phyloP scores from a whole-genome alignment of 2,329 filamentous ascomycete genomes.

The Cladosporium sp. region DNA sequence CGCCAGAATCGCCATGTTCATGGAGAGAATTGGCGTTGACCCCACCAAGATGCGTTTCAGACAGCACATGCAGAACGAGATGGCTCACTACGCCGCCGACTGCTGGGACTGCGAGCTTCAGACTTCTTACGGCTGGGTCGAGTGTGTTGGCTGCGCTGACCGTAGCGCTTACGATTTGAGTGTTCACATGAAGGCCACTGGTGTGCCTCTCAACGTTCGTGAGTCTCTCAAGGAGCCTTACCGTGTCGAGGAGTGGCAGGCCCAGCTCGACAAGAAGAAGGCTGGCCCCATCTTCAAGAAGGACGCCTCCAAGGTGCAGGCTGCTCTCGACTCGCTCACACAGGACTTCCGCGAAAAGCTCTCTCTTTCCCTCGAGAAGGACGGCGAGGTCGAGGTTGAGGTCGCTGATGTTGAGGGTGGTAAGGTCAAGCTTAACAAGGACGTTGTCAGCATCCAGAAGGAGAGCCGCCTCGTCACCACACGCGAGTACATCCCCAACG shows the following conservation, averaged over 20 bases:
- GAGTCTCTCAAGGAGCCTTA: conserved; percentile 77
- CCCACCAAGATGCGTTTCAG: conserved; percentile 87
- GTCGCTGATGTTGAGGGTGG: conserved; percentile 68
- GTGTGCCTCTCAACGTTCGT: conserved; percentile 79
- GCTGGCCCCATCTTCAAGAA: conserved; percentile 96
- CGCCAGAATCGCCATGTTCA: conserved; percentile 87
- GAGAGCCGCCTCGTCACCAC: conserved; percentile 78
- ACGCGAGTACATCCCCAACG: conserved; percentile 87
- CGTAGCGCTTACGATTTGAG: conserved; percentile 91
- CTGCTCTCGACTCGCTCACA: conserved; percentile 70
- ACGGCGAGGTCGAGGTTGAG: conserved; percentile 74
- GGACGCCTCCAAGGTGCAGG: conserved; percentile 82
- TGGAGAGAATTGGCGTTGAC: conserved; percentile 85
- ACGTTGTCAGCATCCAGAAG: conserved; percentile 81
- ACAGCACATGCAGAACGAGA: conserved; percentile 91
- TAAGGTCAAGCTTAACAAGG: conserved; percentile 76
- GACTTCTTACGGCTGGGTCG: conserved; percentile 94
- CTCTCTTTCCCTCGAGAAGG: conserved; percentile 68
- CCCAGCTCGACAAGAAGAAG: conserved; percentile 91
- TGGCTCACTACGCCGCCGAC: conserved; percentile 93
- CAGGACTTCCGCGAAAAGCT: conserved; percentile 82
- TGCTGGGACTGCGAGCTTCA: conserved; percentile 97
- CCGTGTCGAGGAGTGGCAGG: conserved; percentile 80
- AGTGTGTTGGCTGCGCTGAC: conserved; percentile 96
- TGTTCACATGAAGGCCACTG: conserved; percentile 91